A percentile compares a stretch with the other conserved stretches of the same genome.
phyloP scores from a whole-genome alignment of 768 basidiomycete genomes.

The Suillus ampliporus region DNA sequence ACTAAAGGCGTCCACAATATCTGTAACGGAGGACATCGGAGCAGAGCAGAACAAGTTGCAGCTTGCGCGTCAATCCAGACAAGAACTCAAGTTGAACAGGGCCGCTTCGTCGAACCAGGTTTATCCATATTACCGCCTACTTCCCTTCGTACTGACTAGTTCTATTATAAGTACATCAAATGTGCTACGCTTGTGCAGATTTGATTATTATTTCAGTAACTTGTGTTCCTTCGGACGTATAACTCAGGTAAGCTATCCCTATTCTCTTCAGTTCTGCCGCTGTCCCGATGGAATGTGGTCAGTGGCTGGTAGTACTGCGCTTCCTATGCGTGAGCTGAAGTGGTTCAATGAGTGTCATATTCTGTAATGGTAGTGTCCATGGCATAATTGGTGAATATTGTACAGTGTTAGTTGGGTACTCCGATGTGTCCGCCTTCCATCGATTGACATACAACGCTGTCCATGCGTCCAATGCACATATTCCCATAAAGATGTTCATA shows the following conservation, averaged over 20 bases:
- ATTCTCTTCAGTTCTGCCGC: background rate
- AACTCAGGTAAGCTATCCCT: too few species aligned
- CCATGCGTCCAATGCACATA: conserved; percentile 22
- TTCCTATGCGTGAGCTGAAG: background rate
- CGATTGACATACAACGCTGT: background rate
- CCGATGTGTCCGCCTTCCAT: background rate
- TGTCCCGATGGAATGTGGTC: background rate
- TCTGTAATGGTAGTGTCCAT: background rate
- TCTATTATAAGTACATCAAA: too few species aligned
- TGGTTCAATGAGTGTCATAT: background rate
- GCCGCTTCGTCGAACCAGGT: too few species aligned
- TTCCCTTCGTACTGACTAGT: too few species aligned
- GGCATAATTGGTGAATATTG: conserved; percentile 28
- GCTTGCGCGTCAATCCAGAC: too few species aligned
- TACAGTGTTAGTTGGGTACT: conserved; percentile 29
- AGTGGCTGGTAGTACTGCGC: background rate
- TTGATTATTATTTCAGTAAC: background rate
- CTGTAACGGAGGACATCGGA: background rate
- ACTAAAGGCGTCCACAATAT: background rate
- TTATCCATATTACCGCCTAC: too few species aligned
- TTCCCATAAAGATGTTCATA: conserved; percentile 27
- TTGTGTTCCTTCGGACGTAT: background rate
- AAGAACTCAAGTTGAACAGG: too few species aligned
- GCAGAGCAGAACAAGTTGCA: background rate
- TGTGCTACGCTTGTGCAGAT: too few species aligned